Conservation (phyloP, 352 stramenopile species). For the Phytophthora litchii region DNA sequence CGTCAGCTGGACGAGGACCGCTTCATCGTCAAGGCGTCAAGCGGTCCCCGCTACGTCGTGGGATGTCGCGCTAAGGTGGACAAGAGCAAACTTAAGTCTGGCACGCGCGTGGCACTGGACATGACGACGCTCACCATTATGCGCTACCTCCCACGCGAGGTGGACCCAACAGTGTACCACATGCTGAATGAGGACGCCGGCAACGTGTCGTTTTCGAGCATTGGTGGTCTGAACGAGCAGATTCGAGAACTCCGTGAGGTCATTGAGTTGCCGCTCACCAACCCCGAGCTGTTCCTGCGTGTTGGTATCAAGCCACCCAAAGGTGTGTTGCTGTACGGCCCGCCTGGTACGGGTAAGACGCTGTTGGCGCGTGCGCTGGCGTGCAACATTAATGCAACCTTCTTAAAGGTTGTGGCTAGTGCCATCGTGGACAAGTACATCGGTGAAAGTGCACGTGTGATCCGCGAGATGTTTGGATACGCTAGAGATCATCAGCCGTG, state of each 20-base stretch:
- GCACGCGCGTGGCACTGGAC: conserved; percentile 97
- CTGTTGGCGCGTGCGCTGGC: conserved; percentile 97
- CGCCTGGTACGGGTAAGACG: conserved; percentile 99
- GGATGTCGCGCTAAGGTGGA: conserved; percentile 95
- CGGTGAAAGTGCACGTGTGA: conserved; percentile 98
- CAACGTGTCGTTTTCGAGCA: conserved; percentile 97
- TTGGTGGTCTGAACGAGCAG: conserved; percentile 99
- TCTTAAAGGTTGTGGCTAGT: conserved; percentile 99
- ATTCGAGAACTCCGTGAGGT: conserved; percentile 97
- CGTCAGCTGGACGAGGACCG: conserved; percentile 97
- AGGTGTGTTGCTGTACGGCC: conserved; percentile 98
- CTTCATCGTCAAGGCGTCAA: conserved; percentile 99
- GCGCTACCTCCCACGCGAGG: conserved; percentile 97
- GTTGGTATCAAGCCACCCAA: conserved; percentile 99
- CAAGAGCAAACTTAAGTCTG: conserved; percentile 96
- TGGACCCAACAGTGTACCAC: conserved; percentile 99
- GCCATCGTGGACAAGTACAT: conserved; percentile 99
- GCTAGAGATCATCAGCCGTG: conserved; percentile 97
- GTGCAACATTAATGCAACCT: conserved; percentile 99
- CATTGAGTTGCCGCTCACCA: conserved; percentile 99
- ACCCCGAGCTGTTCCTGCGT: conserved; percentile 98
- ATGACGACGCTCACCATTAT: conserved; percentile 99
- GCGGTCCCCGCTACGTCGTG: conserved; percentile 98
- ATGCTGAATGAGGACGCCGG: conserved; percentile 99
- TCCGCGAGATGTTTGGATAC: conserved; percentile 99